These are phyloP conservation scores for Collybia mongolica DNA, from an alignment of 768 basidiomycete genomes.

Conservation along the genomic window DNA sequence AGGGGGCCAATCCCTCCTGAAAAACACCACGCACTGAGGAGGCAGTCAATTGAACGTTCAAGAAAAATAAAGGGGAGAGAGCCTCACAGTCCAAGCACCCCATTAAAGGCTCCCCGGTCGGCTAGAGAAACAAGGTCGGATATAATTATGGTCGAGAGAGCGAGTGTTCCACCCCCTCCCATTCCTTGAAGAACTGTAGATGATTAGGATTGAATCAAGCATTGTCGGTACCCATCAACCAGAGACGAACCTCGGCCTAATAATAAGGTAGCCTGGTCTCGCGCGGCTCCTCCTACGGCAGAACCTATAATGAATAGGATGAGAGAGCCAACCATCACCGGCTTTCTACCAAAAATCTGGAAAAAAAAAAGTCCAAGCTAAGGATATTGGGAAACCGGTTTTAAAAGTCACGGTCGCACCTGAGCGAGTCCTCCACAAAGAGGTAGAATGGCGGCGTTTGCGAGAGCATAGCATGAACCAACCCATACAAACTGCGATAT, in stretches of 20 bases:
- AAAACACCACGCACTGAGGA: constrained; percentile 13
- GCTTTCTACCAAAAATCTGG: constrained; percentile 31
- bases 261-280: constrained; percentile 6
- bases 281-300: constrained; percentile 34
- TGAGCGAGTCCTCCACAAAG: constrained; percentile 5
- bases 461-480: constrained; percentile 27
- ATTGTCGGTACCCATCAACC: too few species aligned
- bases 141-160: constrained; percentile 37
- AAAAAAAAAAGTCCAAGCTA: constrained; percentile 26
- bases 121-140: constrained; percentile 43
- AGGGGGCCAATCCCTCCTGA: too few species aligned
- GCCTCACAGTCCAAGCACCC: constrained; percentile 31
- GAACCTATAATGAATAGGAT: constrained; percentile 34
- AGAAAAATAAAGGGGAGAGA: constrained; percentile 18
- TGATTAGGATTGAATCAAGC: too few species aligned
- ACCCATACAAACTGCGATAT: constrained; percentile 5
- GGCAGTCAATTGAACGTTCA: too few species aligned
- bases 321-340: constrained; percentile 25
- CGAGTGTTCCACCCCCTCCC: constrained; percentile 35
- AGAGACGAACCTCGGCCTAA: too few species aligned
- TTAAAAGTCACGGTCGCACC: too few species aligned
- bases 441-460: constrained; percentile 37
- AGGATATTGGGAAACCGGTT: too few species aligned
- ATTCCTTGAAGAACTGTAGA: constrained; percentile 36
- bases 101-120: constrained; percentile 39